Evolutionary conservation across 164 flowering plant genomes (phyloP).

Genomic region (Vitis rotundifolia): DNA sequence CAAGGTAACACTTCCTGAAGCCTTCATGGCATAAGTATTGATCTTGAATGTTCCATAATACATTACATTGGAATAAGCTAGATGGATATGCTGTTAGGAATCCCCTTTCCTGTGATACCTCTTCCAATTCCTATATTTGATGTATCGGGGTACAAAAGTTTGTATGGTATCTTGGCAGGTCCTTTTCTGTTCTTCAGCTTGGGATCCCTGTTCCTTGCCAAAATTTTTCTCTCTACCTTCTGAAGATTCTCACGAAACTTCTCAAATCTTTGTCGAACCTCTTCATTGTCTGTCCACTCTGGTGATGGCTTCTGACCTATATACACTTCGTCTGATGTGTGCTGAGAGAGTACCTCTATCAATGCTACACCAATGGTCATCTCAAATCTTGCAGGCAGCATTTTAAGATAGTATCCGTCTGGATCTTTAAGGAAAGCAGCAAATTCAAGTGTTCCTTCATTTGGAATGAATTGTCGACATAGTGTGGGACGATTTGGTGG

Average conservation of each 20-base stretch:
- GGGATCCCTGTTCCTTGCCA: constrained; percentile 39
- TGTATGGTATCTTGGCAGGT: constrained; percentile 38
- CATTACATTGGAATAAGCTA: neutral
- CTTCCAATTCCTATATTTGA: constrained; percentile 17
- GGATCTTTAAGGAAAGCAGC: constrained; percentile 51
- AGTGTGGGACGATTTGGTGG: constrained; percentile 52
- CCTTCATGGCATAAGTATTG: neutral
- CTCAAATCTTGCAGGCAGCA: constrained; percentile 32
- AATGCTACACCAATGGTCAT: constrained; percentile 22
- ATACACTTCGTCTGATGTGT: constrained; percentile 55
- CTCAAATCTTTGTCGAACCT: constrained; percentile 26
- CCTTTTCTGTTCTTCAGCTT: constrained; percentile 45
- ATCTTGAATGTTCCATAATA: neutral
- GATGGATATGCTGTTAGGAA: constrained; percentile 55
- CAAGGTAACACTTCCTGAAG: neutral
- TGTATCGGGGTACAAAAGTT: constrained; percentile 39
- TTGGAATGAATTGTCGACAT: constrained; percentile 50
- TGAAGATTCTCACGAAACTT: constrained; percentile 35
- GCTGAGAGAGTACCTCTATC: constrained; percentile 48
- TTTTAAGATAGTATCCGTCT: constrained; percentile 44
- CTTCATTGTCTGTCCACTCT: constrained; percentile 47
- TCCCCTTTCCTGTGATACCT: constrained; percentile 47
- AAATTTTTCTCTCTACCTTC: constrained; percentile 40
- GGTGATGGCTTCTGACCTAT: constrained; percentile 47
- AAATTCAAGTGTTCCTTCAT: constrained; percentile 44